Evolutionary conservation across 2,329 filamentous ascomycete genomes (phyloP).

Genomic region (Aspergillus felis): DNA sequence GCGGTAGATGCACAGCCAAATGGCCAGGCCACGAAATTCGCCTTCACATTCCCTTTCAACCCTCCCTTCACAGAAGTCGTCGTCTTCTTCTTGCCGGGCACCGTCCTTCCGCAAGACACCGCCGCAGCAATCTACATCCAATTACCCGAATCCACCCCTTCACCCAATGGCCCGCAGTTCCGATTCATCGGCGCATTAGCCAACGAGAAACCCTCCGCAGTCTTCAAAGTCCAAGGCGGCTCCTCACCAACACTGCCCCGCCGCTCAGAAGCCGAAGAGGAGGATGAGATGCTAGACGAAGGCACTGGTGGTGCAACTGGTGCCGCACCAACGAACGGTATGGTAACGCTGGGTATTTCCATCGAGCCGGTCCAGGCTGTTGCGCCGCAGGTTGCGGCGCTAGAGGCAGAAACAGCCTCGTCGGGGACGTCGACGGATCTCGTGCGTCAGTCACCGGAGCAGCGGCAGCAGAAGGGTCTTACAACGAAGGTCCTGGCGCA

Average conservation of each 20-base stretch:
- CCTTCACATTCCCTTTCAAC: constrained; percentile 62
- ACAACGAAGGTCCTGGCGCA: constrained; percentile 81
- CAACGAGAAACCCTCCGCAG: constrained; percentile 83
- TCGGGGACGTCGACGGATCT: constrained; percentile 25
- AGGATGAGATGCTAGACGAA: constrained; percentile 47
- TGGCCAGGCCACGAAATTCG: constrained; percentile 58
- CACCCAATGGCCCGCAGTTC: constrained; percentile 55
- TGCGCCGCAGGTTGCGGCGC: constrained; percentile 61
- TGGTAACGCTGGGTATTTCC: constrained; percentile 75
- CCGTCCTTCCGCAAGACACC: constrained; percentile 66
- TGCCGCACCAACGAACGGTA: constrained; percentile 30
- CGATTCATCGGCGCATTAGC: constrained; percentile 85
- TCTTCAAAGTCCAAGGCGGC: constrained; percentile 67
- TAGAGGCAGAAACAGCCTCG: constrained; percentile 37
- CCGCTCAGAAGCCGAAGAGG: constrained; percentile 33
- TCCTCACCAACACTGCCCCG: constrained; percentile 16
- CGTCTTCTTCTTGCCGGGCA: constrained; percentile 80
- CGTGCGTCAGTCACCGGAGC: constrained; percentile 24
- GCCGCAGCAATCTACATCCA: constrained; percentile 90
- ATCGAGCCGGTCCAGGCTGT: constrained; percentile 75
- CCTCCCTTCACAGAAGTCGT: constrained; percentile 69
- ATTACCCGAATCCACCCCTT: constrained; percentile 47
- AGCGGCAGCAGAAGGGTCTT: constrained; percentile 38
- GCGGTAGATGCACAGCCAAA: constrained; percentile 50
- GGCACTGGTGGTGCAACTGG: constrained; percentile 29